Evolutionary conservation across 306 rosid species (phyloP).

Genomic region (Cucurbita maxima): DNA sequence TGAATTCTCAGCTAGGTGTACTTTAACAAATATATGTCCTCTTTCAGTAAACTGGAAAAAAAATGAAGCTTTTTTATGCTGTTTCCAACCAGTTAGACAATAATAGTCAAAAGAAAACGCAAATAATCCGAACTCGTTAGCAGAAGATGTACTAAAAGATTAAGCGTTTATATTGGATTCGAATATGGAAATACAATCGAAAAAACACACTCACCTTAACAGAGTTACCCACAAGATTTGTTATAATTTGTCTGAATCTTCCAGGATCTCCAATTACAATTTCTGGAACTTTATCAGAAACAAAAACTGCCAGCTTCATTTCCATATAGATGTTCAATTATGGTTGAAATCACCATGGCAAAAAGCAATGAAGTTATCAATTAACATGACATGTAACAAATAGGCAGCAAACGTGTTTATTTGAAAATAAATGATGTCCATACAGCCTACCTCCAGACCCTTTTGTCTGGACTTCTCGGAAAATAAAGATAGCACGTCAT

Average conservation of each 20-base stretch:
- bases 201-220: slow-evolving; percentile 53
- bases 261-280: slow-evolving; percentile 88
- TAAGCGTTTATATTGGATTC: not conserved
- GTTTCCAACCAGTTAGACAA: not conserved
- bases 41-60: slow-evolving; percentile 72
- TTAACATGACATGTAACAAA: not conserved
- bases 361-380: not conserved
- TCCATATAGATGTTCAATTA: slow-evolving; percentile 7
- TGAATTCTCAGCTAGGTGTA: slow-evolving; percentile 51
- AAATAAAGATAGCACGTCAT: slow-evolving; percentile 89
- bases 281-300: slow-evolving; percentile 87
- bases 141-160: not conserved
- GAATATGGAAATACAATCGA: not conserved
- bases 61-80: not conserved
- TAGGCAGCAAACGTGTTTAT: not conserved
- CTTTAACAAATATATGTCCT: slow-evolving; percentile 88
- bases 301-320: slow-evolving; percentile 84
- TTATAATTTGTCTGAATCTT: slow-evolving; percentile 88
- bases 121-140: not conserved
- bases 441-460: slow-evolving; percentile 66
- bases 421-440: not conserved
- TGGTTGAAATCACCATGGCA: not conserved
- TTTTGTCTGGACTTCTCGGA: slow-evolving; percentile 90
- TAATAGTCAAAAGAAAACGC: not conserved
- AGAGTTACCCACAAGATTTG: slow-evolving; percentile 96